Evolutionary conservation across 768 basidiomycete genomes (phyloP), one percentile per base, ranked within the genome.

Genomic region (Dacryopinax spathularia): DNA sequence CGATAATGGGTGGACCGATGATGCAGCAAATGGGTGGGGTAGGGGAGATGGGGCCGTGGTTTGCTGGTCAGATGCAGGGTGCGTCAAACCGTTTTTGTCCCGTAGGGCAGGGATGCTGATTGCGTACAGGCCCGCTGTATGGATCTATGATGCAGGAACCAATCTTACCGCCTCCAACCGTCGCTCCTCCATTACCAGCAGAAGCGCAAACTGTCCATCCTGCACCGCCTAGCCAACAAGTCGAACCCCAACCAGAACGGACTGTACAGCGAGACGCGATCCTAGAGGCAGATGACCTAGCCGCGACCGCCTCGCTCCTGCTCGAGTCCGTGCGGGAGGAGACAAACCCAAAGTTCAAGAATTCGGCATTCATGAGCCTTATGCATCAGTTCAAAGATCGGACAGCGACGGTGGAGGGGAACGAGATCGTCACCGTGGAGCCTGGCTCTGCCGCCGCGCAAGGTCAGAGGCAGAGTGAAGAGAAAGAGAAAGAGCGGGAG

Each of bases 381-480:
- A 95, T 96, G 92, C 82, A 81, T 61, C 84, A 89, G 72, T 75
- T 96, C 63, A 78, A 89, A 36, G 92, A 93, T 73, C 82, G 85
- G 7, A 81, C 87, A 69, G 79, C 91, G 37, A 79, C 85, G 16
- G 85, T 95, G 1, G 84, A 88, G 59, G 89, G 87, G 20, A 85
- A 92, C 69, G 74, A 85, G 61, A 82, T 96, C 73, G 87, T 94
- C 12, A 68, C 71, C 48, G 25, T 41, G 37, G n/a, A 33, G n/a
- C n/a, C n/a, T n/a, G 12, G n/a, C 12, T 33, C 15, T 15, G 25
- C 34, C 18, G 22, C 25, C 33, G 34, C 35, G 22, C 10, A 39
- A 29, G 29, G 48, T 34, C 35, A 44, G 48, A 43, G 56, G 60
- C 77, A 77, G 56, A 69, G 59, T 25, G 34, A 69, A 35, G 63